A percentile compares a stretch with the other conserved stretches of the same genome.
Conservation (phyloP, 495 filamentous ascomycete genomes). For the Penicillium ucsense region DNA sequence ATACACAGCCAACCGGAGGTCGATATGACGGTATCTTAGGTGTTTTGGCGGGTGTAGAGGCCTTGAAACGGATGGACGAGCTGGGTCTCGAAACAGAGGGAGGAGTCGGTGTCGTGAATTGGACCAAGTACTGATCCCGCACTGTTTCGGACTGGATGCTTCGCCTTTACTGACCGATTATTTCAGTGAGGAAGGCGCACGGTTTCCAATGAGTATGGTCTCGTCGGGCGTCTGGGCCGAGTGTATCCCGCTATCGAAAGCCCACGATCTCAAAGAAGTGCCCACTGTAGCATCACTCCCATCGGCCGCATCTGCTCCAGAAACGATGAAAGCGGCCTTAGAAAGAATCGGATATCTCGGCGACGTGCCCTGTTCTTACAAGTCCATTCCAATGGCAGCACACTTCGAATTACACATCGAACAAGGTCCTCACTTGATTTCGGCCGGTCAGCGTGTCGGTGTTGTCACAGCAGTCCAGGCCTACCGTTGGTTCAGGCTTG, state of each 20-base stretch:
- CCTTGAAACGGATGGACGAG: constrained; percentile 58
- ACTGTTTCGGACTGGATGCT: not conserved
- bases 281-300: constrained; percentile 37
- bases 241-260: constrained; percentile 50
- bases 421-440: constrained; percentile 64
- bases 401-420: constrained; percentile 84
- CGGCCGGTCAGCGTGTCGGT: constrained; percentile 51
- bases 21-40: constrained; percentile 70
- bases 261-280: constrained; percentile 49
- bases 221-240: constrained; percentile 72
- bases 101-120: constrained; percentile 65
- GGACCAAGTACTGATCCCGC: constrained; percentile 55
- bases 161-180: constrained; percentile 5
- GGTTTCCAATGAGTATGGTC: constrained; percentile 71
- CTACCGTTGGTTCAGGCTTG: constrained; percentile 63
- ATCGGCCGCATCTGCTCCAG: constrained; percentile 36
- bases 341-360: constrained; percentile 65
- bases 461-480: constrained; percentile 58
- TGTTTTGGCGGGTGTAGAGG: constrained; percentile 61
- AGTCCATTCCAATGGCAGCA: constrained; percentile 59
- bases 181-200: constrained; percentile 60
- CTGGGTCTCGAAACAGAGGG: constrained; percentile 59
- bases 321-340: constrained; percentile 59
- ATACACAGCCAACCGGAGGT: constrained; percentile 70
- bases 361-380: constrained; percentile 42